These are phyloP conservation scores for Darksidea phi DNA, from an alignment of 495 filamentous ascomycete genomes.

Conservation along the genomic window DNA sequence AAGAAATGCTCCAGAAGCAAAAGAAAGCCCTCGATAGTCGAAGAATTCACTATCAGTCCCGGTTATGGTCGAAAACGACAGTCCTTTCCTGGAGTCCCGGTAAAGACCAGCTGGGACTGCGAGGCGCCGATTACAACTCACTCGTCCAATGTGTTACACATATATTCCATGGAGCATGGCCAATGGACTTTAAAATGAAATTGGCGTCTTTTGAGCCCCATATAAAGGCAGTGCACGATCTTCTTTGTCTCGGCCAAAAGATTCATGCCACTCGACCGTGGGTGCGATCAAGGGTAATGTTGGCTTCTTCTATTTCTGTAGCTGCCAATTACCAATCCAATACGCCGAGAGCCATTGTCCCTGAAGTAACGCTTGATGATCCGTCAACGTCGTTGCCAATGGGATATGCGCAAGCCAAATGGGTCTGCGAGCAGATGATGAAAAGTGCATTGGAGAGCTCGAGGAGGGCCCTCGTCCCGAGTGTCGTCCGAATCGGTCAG, in stretches of 20 bases:
- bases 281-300: slow-evolving; percentile 4
- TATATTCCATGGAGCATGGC: slow-evolving; percentile 48
- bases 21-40: neutral
- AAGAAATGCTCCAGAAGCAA: neutral
- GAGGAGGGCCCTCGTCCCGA: neutral
- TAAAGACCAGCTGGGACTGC: neutral
- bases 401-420: slow-evolving; percentile 42
- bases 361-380: slow-evolving; percentile 11
- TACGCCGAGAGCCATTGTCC: neutral
- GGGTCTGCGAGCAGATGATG: slow-evolving; percentile 43
- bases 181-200: slow-evolving; percentile 43
- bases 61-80: neutral
- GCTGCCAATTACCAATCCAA: neutral
- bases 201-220: slow-evolving; percentile 41
- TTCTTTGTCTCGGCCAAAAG: slow-evolving; percentile 36
- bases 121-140: slow-evolving; percentile 2
- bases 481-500: slow-evolving; percentile 14
- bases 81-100: slow-evolving; percentile 3
- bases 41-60: no score
- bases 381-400: slow-evolving; percentile 12
- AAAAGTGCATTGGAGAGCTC: slow-evolving; percentile 12
- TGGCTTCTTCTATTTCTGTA: slow-evolving; percentile 31
- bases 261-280: neutral
- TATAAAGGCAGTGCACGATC: slow-evolving; percentile 38
- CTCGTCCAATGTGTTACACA: slow-evolving; percentile 38